Base-by-base conservation (phyloP, 768 basidiomycete species). In the Lentinula guzmanii region DNA sequence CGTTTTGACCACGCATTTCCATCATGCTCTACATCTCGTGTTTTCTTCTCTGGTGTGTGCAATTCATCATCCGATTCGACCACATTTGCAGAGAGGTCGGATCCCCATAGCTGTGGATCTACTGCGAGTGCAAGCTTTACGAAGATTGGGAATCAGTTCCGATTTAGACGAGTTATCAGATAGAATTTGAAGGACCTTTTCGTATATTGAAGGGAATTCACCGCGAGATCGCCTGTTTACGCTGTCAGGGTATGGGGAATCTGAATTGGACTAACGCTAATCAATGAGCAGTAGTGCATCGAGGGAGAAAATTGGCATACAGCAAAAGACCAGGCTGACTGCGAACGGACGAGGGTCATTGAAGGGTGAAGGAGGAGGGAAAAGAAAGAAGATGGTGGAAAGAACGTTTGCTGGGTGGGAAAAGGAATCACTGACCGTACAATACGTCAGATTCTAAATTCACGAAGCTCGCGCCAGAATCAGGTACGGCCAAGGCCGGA, bases 81-180 rank as follows among this genome's bases (percentile, higher is more conserved):
- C 33, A 76, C 69, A 54, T 75, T 76, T 39, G 72, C 72, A 5
- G 75, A 76, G 50, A 82, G 67, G 58, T 80, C 72, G n/a, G 78
- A 76, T 9, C 82, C 80, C 86, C 86, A 87, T 48, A 78, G 73
- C 24, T 75, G 74, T 1, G 86, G 85, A 66, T 87, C 83, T 9
- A 79, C 74, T 0, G 80, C 74, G 46, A 86, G 74, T 2, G 80
- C 75, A 66, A 81, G 85, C 86, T 78, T 43, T 0, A 34, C 48
- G 21, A 52, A 35, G 4, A 3, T 28, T 60, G 11, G 9, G 18
- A n/a, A 48, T 48, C 11, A n/a, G 18, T 2, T 16, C 4, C 16
- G 35, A 45, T 34, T 48, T 9, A 5, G 16, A 7, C 10, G 51
- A n/a, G 21, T 52, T 31, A 57, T 60, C 50, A 33, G 52, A 34